Evolutionary conservation across 441 rosid genomes (phyloP), one percentile per base, ranked within the genome.

Genomic region (Cnidoscolus chayamansa): DNA sequence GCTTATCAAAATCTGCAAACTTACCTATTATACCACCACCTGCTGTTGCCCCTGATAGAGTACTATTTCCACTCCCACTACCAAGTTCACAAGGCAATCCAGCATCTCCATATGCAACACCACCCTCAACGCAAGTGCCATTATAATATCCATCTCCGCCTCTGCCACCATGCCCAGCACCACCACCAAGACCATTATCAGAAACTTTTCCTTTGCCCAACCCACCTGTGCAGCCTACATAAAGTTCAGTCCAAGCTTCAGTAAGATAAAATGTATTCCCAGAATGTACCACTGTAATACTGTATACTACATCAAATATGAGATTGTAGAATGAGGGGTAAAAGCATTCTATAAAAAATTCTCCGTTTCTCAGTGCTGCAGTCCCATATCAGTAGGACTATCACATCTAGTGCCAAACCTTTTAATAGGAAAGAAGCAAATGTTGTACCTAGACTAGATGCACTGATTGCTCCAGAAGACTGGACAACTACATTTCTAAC

Each of bases 1-100:
- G 30, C 16, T 62, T 50, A 68, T 63, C 65, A 65, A 10, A 56
- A 57, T 30, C 62, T 58, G 37, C 16, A 76, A 68, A 60, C 86
- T 84, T 79, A 91, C 98, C 97, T 77, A 93, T 82, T 64, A 93
- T 87, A 76, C 98, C 98, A 71, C 97, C 98, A 73, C 98, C 98
- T 61, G 94, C 84, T 71, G 91, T 89, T 68, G 92, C 79, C 67
- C 92, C 90, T 11, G 84, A 78, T 20, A 87, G 86, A 62, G 84
- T 89, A 67, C 85, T 86, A 72, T 88, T 81, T 77, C 98, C 98
- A 82, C 97, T 93, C 70, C 98, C 98, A 68, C 98, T 93, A 19
- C 98, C 98, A 81, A 93, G 96, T 77, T 93, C 98, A 86, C 98
- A 93, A 31, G 98, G 98, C 81, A 93, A 77, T 73, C 90, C 87